phyloP scores from a whole-genome alignment of 2,329 filamentous ascomycete species.

The Ascochyta pisi region DNA sequence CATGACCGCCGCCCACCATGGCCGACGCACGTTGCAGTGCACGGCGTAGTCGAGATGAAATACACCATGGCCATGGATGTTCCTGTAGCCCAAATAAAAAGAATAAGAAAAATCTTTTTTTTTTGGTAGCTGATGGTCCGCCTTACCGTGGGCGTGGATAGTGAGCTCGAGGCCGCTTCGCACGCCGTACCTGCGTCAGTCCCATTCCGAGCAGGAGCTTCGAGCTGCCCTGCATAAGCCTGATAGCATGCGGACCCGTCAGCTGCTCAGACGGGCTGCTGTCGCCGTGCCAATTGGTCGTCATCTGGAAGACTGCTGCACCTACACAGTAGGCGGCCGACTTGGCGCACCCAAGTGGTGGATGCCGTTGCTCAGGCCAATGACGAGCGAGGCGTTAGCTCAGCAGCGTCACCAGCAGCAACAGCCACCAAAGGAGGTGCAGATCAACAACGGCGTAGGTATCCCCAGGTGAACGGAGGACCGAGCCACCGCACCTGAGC shows the following conservation, averaged over 20 bases:
- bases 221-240: slow-evolving; percentile 26
- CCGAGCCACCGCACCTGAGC: slow-evolving; percentile 1
- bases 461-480: slow-evolving; percentile 9
- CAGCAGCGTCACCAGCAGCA: slow-evolving; percentile 5
- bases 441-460: not conserved
- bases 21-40: slow-evolving; percentile 6
- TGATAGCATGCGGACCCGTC: slow-evolving; percentile 13
- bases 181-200: slow-evolving; percentile 21
- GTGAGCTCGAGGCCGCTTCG: not conserved
- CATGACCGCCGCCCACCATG: slow-evolving; percentile 19
- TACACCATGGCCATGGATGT: not conserved
- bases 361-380: slow-evolving; percentile 3
- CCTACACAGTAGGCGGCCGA: not conserved
- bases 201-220: slow-evolving; percentile 12
- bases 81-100: not conserved
- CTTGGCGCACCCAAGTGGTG: not conserved
- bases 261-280: slow-evolving; percentile 14
- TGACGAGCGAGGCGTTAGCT: not conserved
- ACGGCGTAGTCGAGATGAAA: not conserved
- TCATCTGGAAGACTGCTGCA: not conserved
- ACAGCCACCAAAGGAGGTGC: not conserved
- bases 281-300: slow-evolving; percentile 23
- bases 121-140: not conserved
- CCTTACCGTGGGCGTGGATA: not conserved
- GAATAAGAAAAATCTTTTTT: not conserved